These are phyloP conservation scores for Hibiscus trionum DNA, from an alignment of 345 rosid genomes.

Conservation along the genomic window DNA sequence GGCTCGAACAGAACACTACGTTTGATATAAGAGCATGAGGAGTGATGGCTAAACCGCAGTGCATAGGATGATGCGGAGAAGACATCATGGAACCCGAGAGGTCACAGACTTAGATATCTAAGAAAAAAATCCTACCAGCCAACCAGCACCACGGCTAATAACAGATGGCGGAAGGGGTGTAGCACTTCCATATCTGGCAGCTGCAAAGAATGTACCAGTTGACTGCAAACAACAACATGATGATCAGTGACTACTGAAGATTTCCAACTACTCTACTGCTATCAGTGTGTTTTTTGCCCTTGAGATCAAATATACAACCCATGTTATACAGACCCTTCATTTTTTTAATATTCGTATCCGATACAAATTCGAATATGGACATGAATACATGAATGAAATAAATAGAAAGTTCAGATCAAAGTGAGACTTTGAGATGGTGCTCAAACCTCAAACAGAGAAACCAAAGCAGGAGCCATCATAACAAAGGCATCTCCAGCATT, in stretches of 20 bases:
- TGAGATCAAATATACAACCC: too few relatives aligned
- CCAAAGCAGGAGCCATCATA: conserved; percentile 63
- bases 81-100: background rate
- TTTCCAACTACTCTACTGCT: background rate
- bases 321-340: too few relatives aligned
- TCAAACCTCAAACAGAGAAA: conserved; percentile 61
- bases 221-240: conserved; percentile 29
- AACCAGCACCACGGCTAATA: conserved; percentile 58
- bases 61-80: background rate
- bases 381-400: background rate
- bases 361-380: background rate
- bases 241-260: background rate
- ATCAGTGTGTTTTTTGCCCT: too few relatives aligned
- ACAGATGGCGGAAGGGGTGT: conserved; percentile 64
- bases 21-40: too few relatives aligned
- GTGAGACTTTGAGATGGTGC: background rate
- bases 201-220: conserved; percentile 52
- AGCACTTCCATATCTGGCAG: conserved; percentile 65
- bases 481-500: conserved; percentile 45
- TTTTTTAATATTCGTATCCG: too few relatives aligned
- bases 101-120: background rate
- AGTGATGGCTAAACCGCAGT: background rate
- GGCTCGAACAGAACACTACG: too few relatives aligned
- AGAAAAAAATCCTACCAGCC: conserved; percentile 36
- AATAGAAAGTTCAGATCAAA: background rate